Evolutionary conservation across 2,329 filamentous ascomycete genomes (phyloP).

Genomic region (Fusarium sp.): DNA sequence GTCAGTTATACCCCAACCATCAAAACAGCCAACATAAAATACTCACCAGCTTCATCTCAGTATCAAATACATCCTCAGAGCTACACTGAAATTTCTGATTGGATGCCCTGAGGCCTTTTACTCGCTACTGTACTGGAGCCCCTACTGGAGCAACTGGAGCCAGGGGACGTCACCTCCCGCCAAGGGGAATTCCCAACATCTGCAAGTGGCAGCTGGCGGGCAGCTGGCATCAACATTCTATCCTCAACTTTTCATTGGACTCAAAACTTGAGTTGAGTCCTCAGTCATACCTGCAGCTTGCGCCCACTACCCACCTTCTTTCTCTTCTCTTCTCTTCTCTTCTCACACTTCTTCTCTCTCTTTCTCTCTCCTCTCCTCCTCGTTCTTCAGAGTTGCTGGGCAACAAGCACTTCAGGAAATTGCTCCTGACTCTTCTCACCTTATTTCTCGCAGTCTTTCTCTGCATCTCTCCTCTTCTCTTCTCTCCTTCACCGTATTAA

Average conservation of each 20-base stretch:
- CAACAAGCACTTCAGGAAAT: not conserved
- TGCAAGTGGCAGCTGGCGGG: not conserved
- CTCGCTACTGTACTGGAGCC: not conserved
- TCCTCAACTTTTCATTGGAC: not conserved
- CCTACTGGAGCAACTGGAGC: not conserved
- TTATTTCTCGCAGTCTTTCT: not conserved
- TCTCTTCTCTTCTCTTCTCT: not conserved
- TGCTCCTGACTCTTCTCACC: not conserved
- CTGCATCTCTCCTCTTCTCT: not conserved
- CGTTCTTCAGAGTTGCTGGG: not conserved
- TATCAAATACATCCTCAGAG: not conserved
- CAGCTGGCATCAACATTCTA: not conserved
- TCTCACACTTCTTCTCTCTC: not conserved
- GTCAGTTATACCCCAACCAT: not conserved
- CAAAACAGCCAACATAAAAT: not conserved
- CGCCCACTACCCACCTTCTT: not conserved
- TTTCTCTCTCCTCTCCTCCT: too few relatives aligned
- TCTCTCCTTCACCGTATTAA: too few relatives aligned
- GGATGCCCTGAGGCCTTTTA: not conserved
- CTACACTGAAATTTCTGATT: rapidly evolving
- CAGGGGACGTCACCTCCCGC: not conserved
- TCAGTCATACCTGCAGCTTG: not conserved
- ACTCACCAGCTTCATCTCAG: too few relatives aligned
- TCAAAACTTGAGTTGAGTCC: not conserved
- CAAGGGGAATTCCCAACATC: not conserved